Base-by-base conservation (phyloP, 495 filamentous ascomycete genomes). In the Trichoderma asperelloides region DNA sequence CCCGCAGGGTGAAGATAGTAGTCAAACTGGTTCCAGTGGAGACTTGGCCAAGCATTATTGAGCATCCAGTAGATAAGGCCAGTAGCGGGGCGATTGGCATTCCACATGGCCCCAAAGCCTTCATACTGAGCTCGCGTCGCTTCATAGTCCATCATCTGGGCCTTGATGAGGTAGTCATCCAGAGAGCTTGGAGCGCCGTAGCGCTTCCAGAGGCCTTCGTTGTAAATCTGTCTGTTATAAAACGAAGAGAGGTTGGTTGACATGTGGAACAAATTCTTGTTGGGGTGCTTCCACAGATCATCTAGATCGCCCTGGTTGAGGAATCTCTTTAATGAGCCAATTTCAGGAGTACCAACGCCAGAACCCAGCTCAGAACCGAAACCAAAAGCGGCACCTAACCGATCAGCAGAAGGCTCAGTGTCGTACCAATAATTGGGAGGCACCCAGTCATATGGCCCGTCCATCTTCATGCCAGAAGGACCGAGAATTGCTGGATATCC, bases 21-120 rank as follows among this genome's bases (percentile, higher is more conserved):
- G 68, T 89, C 87, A 72, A 88, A 87, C 2, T 89, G 70, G 66
- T 86, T 84, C 87, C 87, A 89, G 71, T 89, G 87, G 45, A 89
- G 75, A 55, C 79, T 84, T 12, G 87, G 87, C 82, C 86, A 89
- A 0, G 86, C 87, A 62, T 81, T 82, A 67, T 87, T 88, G 68
- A 88, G 69, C 87, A 89, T 89, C 87, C 87, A 89, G 74, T 89
- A 89, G 7, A 89, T 81, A 47, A 85, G 23, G 0, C 87, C 87
- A 0, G 86, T 88, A 0, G 87, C 85, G 3, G 85, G 81, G 0
- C 81, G 75, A 5, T 76, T 71, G 0, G 79, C 81, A 67, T 74
- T 85, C 76, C 84, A 86, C 0, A 78, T 74, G 16, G 81, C 75
- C 0, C 79, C 75, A 66, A 82, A 87, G 0, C 76, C 85, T 69